These are phyloP conservation scores for Rhodosporidiobolus odoratus DNA, from an alignment of 768 basidiomycete genomes.

Conservation along the genomic window DNA sequence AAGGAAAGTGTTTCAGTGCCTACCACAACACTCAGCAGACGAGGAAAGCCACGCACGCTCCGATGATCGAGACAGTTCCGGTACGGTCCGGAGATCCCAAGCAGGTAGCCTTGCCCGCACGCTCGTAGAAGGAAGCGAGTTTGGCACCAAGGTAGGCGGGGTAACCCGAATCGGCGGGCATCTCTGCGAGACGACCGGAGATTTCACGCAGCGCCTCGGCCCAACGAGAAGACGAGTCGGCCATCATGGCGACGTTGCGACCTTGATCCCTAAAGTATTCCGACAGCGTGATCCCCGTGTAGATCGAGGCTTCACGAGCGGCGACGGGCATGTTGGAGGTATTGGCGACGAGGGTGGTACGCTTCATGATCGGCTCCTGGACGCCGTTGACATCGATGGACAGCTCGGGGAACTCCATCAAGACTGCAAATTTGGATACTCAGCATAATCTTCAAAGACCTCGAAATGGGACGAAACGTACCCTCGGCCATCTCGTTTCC, in stretches of 20 bases:
- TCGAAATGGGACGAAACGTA: not conserved
- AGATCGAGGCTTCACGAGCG: slow-evolving; percentile 97
- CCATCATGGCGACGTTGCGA: slow-evolving; percentile 97
- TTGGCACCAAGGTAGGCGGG: slow-evolving; percentile 95
- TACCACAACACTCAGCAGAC: not conserved
- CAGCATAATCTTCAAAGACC: not conserved
- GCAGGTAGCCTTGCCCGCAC: slow-evolving; percentile 91
- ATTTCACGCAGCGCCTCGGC: slow-evolving; percentile 99
- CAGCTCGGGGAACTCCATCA: slow-evolving; percentile 90
- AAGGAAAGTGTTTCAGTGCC: not conserved
- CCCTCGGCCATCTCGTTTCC: slow-evolving; percentile 75
- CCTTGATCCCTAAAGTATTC: slow-evolving; percentile 99
- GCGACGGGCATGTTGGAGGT: slow-evolving; percentile 99
- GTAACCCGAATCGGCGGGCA: slow-evolving; percentile 99
- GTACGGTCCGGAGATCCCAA: slow-evolving; percentile 79
- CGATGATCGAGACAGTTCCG: slow-evolving; percentile 96
- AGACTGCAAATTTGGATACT: too few species aligned
- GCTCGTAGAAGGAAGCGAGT: slow-evolving; percentile 95
- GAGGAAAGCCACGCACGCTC: slow-evolving; percentile 66
- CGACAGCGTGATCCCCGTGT: slow-evolving; percentile 97
- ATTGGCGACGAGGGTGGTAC: slow-evolving; percentile 95
- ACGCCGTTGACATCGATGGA: slow-evolving; percentile 84
- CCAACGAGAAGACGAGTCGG: slow-evolving; percentile 98
- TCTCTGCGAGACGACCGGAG: slow-evolving; percentile 96
- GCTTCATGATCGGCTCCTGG: slow-evolving; percentile 99